Evolutionary conservation across 2,329 filamentous ascomycete species (phyloP), one percentile per base, ranked within the genome.

Genomic region (Colletotrichum graminicola): DNA sequence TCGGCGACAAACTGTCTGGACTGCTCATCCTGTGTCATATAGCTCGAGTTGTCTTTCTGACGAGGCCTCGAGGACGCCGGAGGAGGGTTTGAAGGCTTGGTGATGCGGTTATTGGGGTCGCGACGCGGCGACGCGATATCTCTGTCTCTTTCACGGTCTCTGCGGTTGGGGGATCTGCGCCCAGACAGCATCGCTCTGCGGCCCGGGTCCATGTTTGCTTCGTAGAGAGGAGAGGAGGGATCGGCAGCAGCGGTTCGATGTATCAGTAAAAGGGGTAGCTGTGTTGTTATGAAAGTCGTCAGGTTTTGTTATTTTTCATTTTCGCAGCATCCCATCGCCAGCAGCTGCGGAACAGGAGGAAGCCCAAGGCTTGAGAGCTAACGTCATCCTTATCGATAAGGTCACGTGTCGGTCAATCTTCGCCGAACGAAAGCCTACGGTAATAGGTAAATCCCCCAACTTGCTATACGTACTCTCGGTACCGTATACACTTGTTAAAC

Each of bases 1-100:
- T 97, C 93, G 63, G 95, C 93, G 26, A 98, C 93, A 87, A 96
- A 99, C 78, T 92, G 88, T 34, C 91, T 87, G 75, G 91, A 92
- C 78, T 94, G 92, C 78, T 95, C 91, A 76, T 94, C 93, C 78
- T 94, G 89, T 69, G 92, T 92, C 73, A 93, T 82, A 76, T 87
- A 88, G 65, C 78, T 81, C n/a, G 80, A 76, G 45, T 75, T 64
- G 73, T 78, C 62, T 77, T 64, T 73, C 72, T 77, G 62, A 74
- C 77, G 60, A 66, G 76, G 73, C 73, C 68, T 75, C 75, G 74
- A 77, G 77, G 67, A 75, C 7, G 68, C 74, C 73, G 29, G 77
- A 76, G 59, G 76, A 74, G 49, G 77, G 78, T 69, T 80, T 78
- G 81, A 74, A 23, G 85, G 80, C 77, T 91, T 91, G 65, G 86